A percentile compares a stretch with the other conserved stretches of the same genome.
Evolutionary conservation across 1,139 yeast species (phyloP).

Genomic region (Yamadazyma blattariae): DNA sequence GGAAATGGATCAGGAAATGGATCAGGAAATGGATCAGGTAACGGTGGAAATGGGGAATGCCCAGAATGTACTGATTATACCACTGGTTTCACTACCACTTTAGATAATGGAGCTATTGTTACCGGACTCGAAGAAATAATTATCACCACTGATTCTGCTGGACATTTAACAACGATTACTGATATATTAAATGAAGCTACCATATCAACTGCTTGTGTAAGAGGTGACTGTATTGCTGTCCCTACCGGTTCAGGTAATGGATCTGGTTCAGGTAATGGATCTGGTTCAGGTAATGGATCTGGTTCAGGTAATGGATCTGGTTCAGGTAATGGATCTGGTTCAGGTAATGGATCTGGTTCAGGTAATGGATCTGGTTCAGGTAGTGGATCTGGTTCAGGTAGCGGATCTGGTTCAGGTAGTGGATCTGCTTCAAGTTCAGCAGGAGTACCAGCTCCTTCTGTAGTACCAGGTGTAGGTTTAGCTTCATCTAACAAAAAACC

Average conservation of each 20-base stretch:
- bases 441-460: slow-evolving; percentile 1
- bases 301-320: too few species aligned
- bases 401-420: slow-evolving; percentile 1
- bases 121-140: slow-evolving; percentile 14
- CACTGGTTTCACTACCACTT: slow-evolving; percentile 16
- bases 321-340: too few species aligned
- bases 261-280: slow-evolving; percentile 27
- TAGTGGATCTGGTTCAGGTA: slow-evolving; percentile 9
- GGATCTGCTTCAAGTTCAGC: slow-evolving; percentile 1
- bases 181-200: slow-evolving; percentile 4
- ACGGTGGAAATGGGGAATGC: slow-evolving; percentile 6
- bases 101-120: slow-evolving; percentile 17
- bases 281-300: slow-evolving; percentile 15
- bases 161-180: slow-evolving; percentile 8
- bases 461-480: slow-evolving; percentile 1
- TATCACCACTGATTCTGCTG: too few species aligned
- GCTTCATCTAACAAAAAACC: slow-evolving; percentile 2
- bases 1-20: too few species aligned
- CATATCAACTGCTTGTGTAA: slow-evolving; percentile 10
- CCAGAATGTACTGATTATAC: slow-evolving; percentile 17
- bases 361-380: too few species aligned
- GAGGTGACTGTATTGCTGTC: slow-evolving; percentile 11
- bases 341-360: too few species aligned
- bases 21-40: too few species aligned
- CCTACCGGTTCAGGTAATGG: slow-evolving; percentile 36